Conservation (phyloP, 192 early-diverging fungal genomes). For the Linnemannia schmuckeri region DNA sequence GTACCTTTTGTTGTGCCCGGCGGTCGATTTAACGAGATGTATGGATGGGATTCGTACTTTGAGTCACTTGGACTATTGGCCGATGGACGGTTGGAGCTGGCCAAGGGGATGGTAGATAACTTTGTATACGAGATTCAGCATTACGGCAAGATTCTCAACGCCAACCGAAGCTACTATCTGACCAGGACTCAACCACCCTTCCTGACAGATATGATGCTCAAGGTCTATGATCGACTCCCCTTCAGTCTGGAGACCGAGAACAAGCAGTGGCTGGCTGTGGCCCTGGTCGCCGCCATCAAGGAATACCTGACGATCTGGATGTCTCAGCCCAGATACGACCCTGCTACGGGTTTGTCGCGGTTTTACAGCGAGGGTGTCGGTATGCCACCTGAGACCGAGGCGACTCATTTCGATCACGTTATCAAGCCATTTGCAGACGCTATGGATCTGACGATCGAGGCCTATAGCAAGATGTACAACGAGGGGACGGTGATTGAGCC, state of each 20-base stretch:
- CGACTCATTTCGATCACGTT: constrained; percentile 89
- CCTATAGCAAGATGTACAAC: constrained; percentile 83
- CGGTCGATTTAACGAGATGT: constrained; percentile 99
- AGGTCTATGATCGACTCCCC: constrained; percentile 77
- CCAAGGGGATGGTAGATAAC: constrained; percentile 97
- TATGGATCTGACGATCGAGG: constrained; percentile 73
- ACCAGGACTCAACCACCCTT: constrained; percentile 98
- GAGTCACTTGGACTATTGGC: constrained; percentile 89
- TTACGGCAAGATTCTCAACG: constrained; percentile 99
- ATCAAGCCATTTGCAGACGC: constrained; percentile 83
- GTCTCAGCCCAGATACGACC: constrained; percentile 81
- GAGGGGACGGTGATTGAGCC: constrained; percentile 78
- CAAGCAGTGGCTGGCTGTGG: constrained; percentile 78
- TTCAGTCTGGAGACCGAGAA: constrained; percentile 62
- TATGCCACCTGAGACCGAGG: constrained; percentile 98
- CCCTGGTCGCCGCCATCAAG: constrained; percentile 83
- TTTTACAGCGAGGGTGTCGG: constrained; percentile 92
- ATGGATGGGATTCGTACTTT: constrained; percentile 99
- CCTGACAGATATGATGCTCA: constrained; percentile 94
- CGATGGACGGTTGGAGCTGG: constrained; percentile 89
- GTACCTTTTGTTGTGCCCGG: constrained; percentile 98
- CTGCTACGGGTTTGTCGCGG: constrained; percentile 80
- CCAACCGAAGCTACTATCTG: constrained; percentile 97
- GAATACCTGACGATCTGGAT: constrained; percentile 97
- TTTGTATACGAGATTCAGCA: constrained; percentile 97